Evolutionary conservation across 306 rosid genomes (phyloP).

Genomic region (Rosa lucieae): DNA sequence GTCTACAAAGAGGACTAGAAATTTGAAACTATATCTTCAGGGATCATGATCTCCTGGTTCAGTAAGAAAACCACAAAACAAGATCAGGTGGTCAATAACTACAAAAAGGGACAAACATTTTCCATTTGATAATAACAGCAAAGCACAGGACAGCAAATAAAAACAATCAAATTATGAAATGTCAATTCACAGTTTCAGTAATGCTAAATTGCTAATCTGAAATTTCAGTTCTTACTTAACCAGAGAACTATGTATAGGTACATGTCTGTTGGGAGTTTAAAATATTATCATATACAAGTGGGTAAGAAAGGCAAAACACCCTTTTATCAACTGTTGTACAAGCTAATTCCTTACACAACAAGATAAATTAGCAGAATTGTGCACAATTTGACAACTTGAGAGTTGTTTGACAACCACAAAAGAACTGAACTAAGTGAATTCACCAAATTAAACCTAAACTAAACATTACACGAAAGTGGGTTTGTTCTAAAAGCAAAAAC

Average conservation of each 20-base stretch:
- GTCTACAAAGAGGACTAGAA: constrained; percentile 28
- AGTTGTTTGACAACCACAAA: constrained; percentile 49
- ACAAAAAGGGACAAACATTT: constrained; percentile 1
- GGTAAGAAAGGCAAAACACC: not conserved
- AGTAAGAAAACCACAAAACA: constrained; percentile 29
- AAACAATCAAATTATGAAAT: not conserved
- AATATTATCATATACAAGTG: not conserved
- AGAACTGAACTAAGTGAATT: constrained; percentile 13
- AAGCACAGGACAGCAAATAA: not conserved
- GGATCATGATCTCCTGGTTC: constrained; percentile 56
- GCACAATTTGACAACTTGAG: constrained; percentile 12
- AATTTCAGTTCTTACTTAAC: not conserved
- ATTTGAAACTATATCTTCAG: constrained; percentile 26
- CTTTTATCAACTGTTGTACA: not conserved
- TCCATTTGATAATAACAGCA: not conserved
- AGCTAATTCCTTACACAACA: not conserved
- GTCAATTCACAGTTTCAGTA: not conserved
- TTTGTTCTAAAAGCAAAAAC: constrained; percentile 23
- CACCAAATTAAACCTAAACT: constrained; percentile 2
- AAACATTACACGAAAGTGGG: constrained; percentile 13
- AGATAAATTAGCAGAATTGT: constrained; percentile 1
- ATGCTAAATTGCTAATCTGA: not conserved
- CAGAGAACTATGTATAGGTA: not conserved
- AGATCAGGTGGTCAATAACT: constrained; percentile 28
- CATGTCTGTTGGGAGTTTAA: not conserved